A percentile compares a stretch with the other conserved stretches of the same genome.
Evolutionary conservation across 2,329 filamentous ascomycete genomes (phyloP).

Genomic region (Mollisiaceae sp.): DNA sequence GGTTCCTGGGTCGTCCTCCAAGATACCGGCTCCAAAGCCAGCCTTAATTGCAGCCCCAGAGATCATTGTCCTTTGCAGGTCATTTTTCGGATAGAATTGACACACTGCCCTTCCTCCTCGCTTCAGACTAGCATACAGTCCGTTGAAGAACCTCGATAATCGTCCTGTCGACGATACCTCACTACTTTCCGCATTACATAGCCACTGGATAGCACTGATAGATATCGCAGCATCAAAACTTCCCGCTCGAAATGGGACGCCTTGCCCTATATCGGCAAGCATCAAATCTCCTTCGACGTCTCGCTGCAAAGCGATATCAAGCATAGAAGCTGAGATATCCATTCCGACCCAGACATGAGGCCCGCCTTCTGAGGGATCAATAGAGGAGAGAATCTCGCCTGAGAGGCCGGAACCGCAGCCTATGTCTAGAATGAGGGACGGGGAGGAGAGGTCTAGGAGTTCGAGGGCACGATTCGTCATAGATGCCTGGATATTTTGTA

Average conservation of each 20-base stretch:
- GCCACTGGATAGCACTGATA: constrained; percentile 97
- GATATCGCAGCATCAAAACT: constrained; percentile 94
- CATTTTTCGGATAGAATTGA: constrained; percentile 98
- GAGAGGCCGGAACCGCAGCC: constrained; percentile 95
- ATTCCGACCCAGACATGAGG: constrained; percentile 97
- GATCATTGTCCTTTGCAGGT: constrained; percentile 90
- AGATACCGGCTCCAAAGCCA: constrained; percentile 90
- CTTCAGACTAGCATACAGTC: constrained; percentile 82
- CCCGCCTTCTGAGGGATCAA: constrained; percentile 72
- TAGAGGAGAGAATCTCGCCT: constrained; percentile 87
- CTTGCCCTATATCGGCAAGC: constrained; percentile 93
- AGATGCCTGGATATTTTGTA: constrained; percentile 90
- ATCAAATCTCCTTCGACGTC: constrained; percentile 95
- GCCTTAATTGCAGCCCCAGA: constrained; percentile 87
- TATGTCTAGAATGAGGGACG: constrained; percentile 93
- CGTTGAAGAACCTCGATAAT: constrained; percentile 87
- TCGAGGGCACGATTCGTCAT: constrained; percentile 96
- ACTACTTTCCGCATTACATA: constrained; percentile 92
- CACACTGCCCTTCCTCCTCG: constrained; percentile 90
- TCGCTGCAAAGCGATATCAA: constrained; percentile 89
- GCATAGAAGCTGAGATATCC: constrained; percentile 94
- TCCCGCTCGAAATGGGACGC: constrained; percentile 89
- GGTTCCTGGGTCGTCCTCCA: constrained; percentile 94
- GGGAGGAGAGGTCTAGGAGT: constrained; percentile 78
- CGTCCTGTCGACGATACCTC: constrained; percentile 82